A percentile compares a stretch with the other conserved stretches of the same genome.
phyloP scores from a whole-genome alignment of 345 rosid species.

The Corchorus capsularis region DNA sequence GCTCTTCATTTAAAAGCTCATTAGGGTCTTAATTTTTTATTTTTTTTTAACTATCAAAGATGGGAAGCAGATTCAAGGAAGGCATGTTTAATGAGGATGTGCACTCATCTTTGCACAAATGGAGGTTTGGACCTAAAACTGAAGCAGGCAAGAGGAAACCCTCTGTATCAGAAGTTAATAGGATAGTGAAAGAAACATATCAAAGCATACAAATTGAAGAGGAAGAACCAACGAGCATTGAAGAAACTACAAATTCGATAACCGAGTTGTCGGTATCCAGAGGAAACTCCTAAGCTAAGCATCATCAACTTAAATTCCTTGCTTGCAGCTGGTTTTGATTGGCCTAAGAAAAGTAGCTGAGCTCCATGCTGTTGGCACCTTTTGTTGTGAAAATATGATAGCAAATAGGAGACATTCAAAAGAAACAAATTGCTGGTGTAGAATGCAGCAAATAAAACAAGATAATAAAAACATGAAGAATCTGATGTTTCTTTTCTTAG shows the following conservation, averaged over 20 bases:
- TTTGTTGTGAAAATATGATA: too few relatives aligned
- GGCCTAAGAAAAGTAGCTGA: too few relatives aligned
- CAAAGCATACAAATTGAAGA: conserved; percentile 8
- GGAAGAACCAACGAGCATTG: conserved; percentile 27
- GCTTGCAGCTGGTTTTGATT: too few relatives aligned
- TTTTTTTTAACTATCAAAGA: conserved; percentile 31
- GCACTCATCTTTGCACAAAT: conserved; percentile 26
- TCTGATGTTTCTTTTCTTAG: too few relatives aligned
- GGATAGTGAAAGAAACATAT: conserved; percentile 15
- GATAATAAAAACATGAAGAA: too few relatives aligned
- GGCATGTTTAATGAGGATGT: conserved; percentile 41
- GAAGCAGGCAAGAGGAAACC: conserved; percentile 23
- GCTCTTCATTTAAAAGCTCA: background rate
- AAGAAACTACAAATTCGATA: conserved; percentile 10
- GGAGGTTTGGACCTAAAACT: conserved; percentile 27
- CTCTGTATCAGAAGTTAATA: conserved; percentile 11
- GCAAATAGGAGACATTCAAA: too few relatives aligned
- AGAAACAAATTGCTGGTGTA: too few relatives aligned
- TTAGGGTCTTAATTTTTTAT: background rate
- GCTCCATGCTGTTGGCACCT: too few relatives aligned
- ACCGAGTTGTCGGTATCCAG: background rate
- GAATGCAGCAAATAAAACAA: too few relatives aligned
- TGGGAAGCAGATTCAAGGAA: conserved; percentile 70
- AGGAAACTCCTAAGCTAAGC: background rate
- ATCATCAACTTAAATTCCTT: background rate